Conservation (phyloP, 495 filamentous ascomycete species). For the Platismatia glauca region DNA sequence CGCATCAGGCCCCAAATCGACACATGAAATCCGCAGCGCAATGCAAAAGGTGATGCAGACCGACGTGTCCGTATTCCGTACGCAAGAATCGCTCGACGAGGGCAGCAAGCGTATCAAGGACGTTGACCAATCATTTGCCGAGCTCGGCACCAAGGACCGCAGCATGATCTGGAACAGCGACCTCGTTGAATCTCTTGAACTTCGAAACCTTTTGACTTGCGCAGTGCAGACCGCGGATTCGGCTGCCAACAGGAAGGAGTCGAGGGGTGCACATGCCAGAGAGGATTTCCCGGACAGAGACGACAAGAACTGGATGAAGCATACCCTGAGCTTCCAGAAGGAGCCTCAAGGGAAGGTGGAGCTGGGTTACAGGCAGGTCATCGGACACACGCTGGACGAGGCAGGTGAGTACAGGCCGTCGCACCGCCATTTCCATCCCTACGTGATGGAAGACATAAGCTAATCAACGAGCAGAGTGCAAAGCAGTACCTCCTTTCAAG, state of each 20-base stretch:
- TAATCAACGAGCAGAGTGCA: not conserved
- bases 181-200: slow-evolving; percentile 87
- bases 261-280: slow-evolving; percentile 85
- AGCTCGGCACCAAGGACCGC: slow-evolving; percentile 90
- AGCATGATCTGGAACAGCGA: slow-evolving; percentile 99
- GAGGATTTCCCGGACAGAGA: slow-evolving; percentile 93
- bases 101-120: slow-evolving; percentile 72
- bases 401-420: slow-evolving; percentile 50
- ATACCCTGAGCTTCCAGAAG: slow-evolving; percentile 92
- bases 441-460: not conserved
- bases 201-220: slow-evolving; percentile 89
- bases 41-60: slow-evolving; percentile 99
- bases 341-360: slow-evolving; percentile 70
- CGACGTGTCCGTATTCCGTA: slow-evolving; percentile 95
- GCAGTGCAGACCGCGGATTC: slow-evolving; percentile 85
- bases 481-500: slow-evolving; percentile 25
- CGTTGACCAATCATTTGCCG: slow-evolving; percentile 68
- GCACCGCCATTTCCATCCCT: not conserved
- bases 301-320: slow-evolving; percentile 97
- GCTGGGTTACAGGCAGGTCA: slow-evolving; percentile 68
- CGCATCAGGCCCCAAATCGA: slow-evolving; percentile 74
- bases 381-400: slow-evolving; percentile 72
- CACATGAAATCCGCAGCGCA: slow-evolving; percentile 73
- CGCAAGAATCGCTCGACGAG: slow-evolving; percentile 79
- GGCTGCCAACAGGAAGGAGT: slow-evolving; percentile 86